A percentile compares a stretch with the other conserved stretches of the same genome.
phyloP scores from a whole-genome alignment of 1,284 basidiomycete species.

The Rugosomyces carneus region DNA sequence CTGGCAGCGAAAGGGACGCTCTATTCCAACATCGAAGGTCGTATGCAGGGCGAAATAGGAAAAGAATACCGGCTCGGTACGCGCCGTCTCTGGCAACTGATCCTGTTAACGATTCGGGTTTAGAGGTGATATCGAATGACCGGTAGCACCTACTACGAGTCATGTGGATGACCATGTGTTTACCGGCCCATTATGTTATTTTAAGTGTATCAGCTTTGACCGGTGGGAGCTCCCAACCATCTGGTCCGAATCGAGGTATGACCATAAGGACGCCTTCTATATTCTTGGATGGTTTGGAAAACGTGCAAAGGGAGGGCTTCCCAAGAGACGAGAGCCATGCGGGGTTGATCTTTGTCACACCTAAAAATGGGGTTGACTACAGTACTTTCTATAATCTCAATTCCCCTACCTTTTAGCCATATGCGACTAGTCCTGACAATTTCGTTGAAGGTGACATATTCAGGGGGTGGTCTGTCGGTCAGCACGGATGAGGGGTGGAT shows the following conservation, averaged over 20 bases:
- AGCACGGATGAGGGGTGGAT: conserved; percentile 89
- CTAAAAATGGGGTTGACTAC: conserved; percentile 33
- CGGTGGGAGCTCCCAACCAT: conserved; percentile 81
- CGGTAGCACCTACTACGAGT: no score
- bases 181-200: no score
- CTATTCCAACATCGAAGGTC: no score
- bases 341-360: conserved; percentile 81
- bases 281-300: conserved; percentile 80
- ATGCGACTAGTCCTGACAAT: conserved; percentile 68
- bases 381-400: neutral
- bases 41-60: no score
- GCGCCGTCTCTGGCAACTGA: no score
- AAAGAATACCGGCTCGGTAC: no score
- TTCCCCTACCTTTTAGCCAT: conserved; percentile 73
- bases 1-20: no score
- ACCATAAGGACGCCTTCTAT: conserved; percentile 61
- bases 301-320: conserved; percentile 75
- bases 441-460: conserved; percentile 86
- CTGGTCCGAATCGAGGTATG: conserved; percentile 77
- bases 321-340: conserved; percentile 86
- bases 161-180: neutral
- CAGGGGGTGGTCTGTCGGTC: conserved; percentile 69
- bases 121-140: no score
- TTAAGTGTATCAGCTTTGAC: conserved; percentile 42
- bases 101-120: no score